A percentile compares a stretch with the other conserved stretches of the same genome.
These are phyloP conservation scores for Metarhizium humberi DNA, from an alignment of 2,329 filamentous ascomycete genomes.

Conservation along the genomic window DNA sequence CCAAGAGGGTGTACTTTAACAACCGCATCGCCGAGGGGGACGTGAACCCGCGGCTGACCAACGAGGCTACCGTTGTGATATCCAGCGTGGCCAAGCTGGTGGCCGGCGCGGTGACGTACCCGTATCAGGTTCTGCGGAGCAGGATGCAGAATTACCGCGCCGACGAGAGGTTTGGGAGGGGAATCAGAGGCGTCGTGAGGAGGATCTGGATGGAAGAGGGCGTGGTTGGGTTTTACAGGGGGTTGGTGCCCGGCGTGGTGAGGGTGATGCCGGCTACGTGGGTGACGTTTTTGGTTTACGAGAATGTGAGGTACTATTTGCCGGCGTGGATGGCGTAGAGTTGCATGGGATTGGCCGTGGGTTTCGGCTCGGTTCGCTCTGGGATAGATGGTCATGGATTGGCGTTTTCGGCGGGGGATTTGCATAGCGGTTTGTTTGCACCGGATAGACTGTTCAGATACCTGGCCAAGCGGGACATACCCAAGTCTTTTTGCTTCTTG, in stretches of 20 bases:
- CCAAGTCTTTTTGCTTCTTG: no score
- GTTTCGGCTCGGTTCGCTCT: no score
- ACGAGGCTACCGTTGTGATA: conserved; percentile 70
- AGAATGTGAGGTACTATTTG: conserved; percentile 76
- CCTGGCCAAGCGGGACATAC: no score
- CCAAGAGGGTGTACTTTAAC: conserved; percentile 45
- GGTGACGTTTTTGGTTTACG: conserved; percentile 94
- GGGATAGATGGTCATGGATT: no score
- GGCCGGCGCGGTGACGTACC: conserved; percentile 85
- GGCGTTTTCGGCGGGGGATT: no score
- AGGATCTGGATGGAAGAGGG: conserved; percentile 78
- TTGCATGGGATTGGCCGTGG: no score
- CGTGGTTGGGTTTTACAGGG: conserved; percentile 78
- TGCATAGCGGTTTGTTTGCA: no score
- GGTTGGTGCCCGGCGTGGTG: conserved; percentile 78
- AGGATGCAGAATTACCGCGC: conserved; percentile 85
- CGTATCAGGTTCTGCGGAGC: conserved; percentile 85
- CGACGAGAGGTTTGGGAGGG: conserved; percentile 60
- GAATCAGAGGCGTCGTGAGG: conserved; percentile 57
- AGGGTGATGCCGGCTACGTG: conserved; percentile 90
- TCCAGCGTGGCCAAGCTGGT: conserved; percentile 78
- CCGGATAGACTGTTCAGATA: no score
- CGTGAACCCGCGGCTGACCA: conserved; percentile 38
- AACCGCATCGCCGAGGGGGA: neutral
- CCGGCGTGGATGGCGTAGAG: conserved; percentile 28